These are phyloP conservation scores for Wickerhamomyces mucosus DNA, from an alignment of 805 yeast species.

Conservation along the genomic window DNA sequence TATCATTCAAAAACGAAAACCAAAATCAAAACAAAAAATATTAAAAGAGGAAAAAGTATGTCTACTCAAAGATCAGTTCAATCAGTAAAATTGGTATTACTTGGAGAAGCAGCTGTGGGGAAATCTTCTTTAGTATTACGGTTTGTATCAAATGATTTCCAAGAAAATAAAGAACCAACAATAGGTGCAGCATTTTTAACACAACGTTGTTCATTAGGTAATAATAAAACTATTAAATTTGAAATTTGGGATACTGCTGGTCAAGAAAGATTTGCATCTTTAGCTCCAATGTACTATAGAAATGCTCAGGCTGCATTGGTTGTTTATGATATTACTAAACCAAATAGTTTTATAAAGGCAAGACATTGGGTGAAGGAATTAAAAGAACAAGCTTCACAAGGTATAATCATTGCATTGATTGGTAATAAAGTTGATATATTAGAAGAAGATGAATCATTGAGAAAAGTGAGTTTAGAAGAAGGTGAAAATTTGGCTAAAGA, in stretches of 20 bases:
- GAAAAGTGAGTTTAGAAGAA: slow-evolving; percentile 80
- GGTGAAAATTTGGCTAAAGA: slow-evolving; percentile 85
- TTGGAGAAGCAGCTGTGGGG: slow-evolving; percentile 98
- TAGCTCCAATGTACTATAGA: slow-evolving; percentile 96
- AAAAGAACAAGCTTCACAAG: slow-evolving; percentile 91
- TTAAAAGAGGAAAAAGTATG: slow-evolving; percentile 4
- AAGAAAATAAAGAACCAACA: slow-evolving; percentile 95
- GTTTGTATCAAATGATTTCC: slow-evolving; percentile 91
- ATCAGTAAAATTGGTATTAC: slow-evolving; percentile 78
- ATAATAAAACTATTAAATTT: slow-evolving; percentile 70
- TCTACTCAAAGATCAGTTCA: slow-evolving; percentile 37
- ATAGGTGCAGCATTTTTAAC: slow-evolving; percentile 97
- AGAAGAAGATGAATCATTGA: slow-evolving; percentile 41
- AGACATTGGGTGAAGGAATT: slow-evolving; percentile 97
- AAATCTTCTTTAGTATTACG: slow-evolving; percentile 87
- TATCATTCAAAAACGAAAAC: too few relatives aligned
- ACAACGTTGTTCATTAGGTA: slow-evolving; percentile 83
- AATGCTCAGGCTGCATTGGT: slow-evolving; percentile 96
- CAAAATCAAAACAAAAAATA: too few relatives aligned
- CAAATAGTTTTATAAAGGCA: slow-evolving; percentile 90
- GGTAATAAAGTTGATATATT: slow-evolving; percentile 87
- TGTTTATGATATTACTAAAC: slow-evolving; percentile 91
- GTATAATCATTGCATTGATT: slow-evolving; percentile 84
- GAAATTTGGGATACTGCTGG: slow-evolving; percentile 98
- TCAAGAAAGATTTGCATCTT: slow-evolving; percentile 90